Evolutionary conservation across 208 protist species (phyloP).

Genomic region (Porcisia deanei): DNA sequence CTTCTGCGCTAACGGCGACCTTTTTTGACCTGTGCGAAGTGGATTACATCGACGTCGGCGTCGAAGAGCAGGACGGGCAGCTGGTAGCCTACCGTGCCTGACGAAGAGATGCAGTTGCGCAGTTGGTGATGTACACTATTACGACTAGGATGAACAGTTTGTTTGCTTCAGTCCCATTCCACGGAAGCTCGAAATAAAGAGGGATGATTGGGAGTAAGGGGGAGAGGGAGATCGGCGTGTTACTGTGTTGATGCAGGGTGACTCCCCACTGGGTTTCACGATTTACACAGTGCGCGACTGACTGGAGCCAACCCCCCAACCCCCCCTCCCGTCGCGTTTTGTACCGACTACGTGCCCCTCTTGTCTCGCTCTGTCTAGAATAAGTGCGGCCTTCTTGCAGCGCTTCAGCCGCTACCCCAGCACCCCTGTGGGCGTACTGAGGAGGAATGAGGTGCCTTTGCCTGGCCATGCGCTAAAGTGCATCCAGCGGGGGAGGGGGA

Average conservation of each 20-base stretch:
- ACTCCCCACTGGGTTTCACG: neutral
- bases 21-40: conserved; percentile 49
- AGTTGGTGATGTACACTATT: neutral
- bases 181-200: neutral
- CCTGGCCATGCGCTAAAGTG: neutral
- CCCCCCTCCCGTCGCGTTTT: neutral
- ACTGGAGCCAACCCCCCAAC: neutral
- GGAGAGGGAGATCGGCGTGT: neutral
- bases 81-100: conserved; percentile 24
- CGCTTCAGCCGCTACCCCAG: neutral
- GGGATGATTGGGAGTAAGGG: neutral
- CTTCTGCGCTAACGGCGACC: conserved; percentile 39
- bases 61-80: conserved; percentile 31
- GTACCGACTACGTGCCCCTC: neutral
- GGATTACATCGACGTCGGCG: conserved; percentile 53
- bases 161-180: neutral
- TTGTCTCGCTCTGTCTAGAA: neutral
- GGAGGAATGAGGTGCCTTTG: neutral
- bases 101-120: neutral
- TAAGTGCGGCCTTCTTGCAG: neutral
- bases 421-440: neutral
- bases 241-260: neutral
- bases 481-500: neutral
- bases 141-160: neutral
- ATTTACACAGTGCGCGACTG: neutral